Evolutionary conservation across 768 basidiomycete species (phyloP).

Genomic region (Coprinellus micaceus): DNA sequence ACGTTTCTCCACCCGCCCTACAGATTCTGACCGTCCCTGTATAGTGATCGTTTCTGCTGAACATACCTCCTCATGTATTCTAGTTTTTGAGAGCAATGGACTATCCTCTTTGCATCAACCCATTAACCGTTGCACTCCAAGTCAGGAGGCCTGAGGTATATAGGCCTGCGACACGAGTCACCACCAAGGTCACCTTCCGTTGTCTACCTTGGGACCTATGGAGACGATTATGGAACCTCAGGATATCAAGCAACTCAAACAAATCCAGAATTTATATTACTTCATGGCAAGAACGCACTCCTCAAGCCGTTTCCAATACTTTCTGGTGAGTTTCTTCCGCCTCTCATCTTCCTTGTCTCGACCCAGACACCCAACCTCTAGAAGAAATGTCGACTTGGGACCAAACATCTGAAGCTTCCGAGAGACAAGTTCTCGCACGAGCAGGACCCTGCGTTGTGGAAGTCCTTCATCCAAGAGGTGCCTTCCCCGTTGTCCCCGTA

Average conservation of each 20-base stretch:
- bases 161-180: no score
- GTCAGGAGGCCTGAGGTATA: no score
- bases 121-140: no score
- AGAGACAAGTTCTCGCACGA: not conserved
- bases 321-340: no score
- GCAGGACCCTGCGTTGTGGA: not conserved
- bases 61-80: not conserved
- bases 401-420: not conserved
- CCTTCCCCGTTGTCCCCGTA: not conserved
- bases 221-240: not conserved
- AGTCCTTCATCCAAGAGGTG: not conserved
- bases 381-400: no score
- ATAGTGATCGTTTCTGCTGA: slow-evolving; percentile 56
- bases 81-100: not conserved
- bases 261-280: not conserved
- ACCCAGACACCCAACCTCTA: no score
- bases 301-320: not conserved
- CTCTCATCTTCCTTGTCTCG: no score
- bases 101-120: not conserved
- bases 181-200: no score
- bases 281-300: not conserved
- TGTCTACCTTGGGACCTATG: no score
- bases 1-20: no score
- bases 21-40: no score
- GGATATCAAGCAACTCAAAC: not conserved